These are phyloP conservation scores for Eucalyptus regnans DNA, from an alignment of 345 rosid species.

Conservation along the genomic window DNA sequence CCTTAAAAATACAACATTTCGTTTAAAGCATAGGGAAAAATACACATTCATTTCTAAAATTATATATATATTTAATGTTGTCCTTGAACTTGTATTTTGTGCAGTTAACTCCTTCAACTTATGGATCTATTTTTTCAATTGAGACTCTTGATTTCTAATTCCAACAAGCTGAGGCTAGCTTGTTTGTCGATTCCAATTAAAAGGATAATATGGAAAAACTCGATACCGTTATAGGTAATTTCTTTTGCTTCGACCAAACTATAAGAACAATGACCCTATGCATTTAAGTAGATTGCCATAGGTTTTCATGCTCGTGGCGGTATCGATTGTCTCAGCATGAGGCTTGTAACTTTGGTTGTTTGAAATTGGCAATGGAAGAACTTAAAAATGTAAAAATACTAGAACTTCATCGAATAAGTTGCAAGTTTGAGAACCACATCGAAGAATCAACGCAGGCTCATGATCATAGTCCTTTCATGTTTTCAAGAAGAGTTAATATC, in stretches of 20 bases:
- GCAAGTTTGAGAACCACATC: not conserved
- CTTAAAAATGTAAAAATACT: not conserved
- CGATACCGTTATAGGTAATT: not conserved
- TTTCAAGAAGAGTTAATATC: not conserved
- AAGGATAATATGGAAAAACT: not conserved
- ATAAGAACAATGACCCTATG: not conserved
- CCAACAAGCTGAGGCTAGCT: not conserved
- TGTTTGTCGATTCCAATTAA: not conserved
- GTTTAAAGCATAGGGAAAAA: not conserved
- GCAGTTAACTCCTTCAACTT: not conserved
- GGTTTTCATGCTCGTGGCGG: not conserved
- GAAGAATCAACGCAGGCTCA: accelerated
- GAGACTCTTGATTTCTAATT: not conserved
- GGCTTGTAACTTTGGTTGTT: not conserved
- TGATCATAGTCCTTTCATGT: not conserved
- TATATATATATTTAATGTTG: not conserved
- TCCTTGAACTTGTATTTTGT: not conserved
- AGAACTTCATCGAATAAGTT: not conserved
- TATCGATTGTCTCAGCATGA: not conserved
- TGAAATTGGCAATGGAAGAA: not conserved
- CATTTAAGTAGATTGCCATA: not conserved
- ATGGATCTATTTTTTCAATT: not conserved
- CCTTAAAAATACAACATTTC: not conserved
- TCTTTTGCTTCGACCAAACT: not conserved
- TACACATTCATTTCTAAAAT: not conserved